Evolutionary conservation across 2,329 filamentous ascomycete genomes (phyloP).

Genomic region (Zymoseptoria passerinii): DNA sequence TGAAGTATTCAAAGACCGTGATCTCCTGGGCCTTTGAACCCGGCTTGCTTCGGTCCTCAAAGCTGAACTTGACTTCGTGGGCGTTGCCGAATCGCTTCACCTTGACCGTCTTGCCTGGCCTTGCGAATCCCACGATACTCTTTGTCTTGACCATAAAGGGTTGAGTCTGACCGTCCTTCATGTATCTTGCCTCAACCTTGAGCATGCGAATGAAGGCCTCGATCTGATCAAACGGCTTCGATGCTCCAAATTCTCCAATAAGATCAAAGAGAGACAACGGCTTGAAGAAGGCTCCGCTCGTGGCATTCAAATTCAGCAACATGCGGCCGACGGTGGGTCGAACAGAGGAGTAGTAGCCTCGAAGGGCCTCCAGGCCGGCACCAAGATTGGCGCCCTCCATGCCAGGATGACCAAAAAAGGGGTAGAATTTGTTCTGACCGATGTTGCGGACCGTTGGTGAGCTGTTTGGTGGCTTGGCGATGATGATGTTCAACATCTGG

Average conservation of each 20-base stretch:
- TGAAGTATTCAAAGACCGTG: constrained; percentile 46
- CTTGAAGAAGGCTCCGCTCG: constrained; percentile 51
- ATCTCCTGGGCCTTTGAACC: constrained; percentile 34
- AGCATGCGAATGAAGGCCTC: constrained; percentile 25
- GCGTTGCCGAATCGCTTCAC: constrained; percentile 30
- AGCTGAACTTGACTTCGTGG: constrained; percentile 44
- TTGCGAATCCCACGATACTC: constrained; percentile 41
- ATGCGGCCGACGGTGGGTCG: constrained; percentile 51
- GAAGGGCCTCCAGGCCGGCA: constrained; percentile 47
- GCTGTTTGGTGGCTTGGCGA: constrained; percentile 42
- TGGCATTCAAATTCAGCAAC: constrained; percentile 56
- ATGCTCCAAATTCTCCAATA: constrained; percentile 27
- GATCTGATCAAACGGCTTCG: constrained; percentile 2
- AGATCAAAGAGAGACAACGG: constrained; percentile 25
- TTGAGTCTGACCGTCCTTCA: constrained; percentile 16
- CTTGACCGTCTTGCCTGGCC: constrained; percentile 10
- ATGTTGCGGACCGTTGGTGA: constrained; percentile 36
- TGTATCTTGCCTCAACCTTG: constrained; percentile 23
- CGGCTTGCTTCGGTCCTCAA: constrained; percentile 9
- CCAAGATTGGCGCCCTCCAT: constrained; percentile 37
- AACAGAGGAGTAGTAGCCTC: constrained; percentile 56
- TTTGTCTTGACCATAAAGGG: constrained; percentile 31
- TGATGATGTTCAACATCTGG: constrained; percentile 51
- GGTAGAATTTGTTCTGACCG: constrained; percentile 49
- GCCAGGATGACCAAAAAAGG: constrained; percentile 27